These are phyloP conservation scores for Fusarium compactum DNA, from an alignment of 2,329 filamentous ascomycete species.

Conservation along the genomic window DNA sequence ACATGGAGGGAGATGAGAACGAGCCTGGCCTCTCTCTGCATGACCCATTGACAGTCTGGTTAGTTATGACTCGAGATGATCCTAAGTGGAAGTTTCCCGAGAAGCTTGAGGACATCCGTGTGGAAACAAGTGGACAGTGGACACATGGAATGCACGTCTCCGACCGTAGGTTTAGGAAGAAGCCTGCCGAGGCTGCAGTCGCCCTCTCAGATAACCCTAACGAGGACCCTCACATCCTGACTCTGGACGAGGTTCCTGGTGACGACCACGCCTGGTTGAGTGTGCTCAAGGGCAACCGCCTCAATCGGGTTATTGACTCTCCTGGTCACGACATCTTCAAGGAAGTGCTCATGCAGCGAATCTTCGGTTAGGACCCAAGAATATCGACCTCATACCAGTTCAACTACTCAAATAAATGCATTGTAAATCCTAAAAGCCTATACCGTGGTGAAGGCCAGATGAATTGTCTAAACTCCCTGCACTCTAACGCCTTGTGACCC, in stretches of 20 bases:
- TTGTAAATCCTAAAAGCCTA: conserved; percentile 22
- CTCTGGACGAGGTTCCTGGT: conserved; percentile 68
- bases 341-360: conserved; percentile 70
- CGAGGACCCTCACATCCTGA: conserved; percentile 55
- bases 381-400: conserved; percentile 31
- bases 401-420: conserved; percentile 26
- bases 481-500: conserved; percentile 46
- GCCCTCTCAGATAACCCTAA: conserved; percentile 57
- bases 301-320: conserved; percentile 77
- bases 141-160: conserved; percentile 90
- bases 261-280: conserved; percentile 85
- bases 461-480: conserved; percentile 47
- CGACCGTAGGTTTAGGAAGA: conserved; percentile 74
- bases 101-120: conserved; percentile 81
- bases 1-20: conserved; percentile 68
- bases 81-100: conserved; percentile 68
- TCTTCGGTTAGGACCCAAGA: conserved; percentile 64
- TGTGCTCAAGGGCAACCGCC: conserved; percentile 78
- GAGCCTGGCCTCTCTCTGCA: conserved; percentile 76
- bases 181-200: conserved; percentile 60
- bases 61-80: conserved; percentile 73
- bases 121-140: conserved; percentile 95
- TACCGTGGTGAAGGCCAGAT: conserved; percentile 41
- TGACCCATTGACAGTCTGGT: conserved; percentile 84
- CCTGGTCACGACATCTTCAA: conserved; percentile 78